phyloP scores from a whole-genome alignment of 1,284 basidiomycete species.

The Earliella scabrosa region DNA sequence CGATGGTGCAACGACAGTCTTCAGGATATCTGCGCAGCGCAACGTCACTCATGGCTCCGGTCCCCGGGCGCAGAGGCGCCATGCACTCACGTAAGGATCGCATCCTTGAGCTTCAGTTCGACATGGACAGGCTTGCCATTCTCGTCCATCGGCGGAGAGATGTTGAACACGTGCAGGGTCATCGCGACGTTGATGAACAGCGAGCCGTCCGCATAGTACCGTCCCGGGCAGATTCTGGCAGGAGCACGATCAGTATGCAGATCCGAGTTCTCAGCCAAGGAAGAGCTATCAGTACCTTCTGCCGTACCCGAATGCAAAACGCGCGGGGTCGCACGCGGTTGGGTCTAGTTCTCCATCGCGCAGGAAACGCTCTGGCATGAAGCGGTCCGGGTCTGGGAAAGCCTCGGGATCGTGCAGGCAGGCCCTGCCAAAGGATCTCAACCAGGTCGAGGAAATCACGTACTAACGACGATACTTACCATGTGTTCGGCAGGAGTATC shows the following conservation, averaged over 20 bases:
- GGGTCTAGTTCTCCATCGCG: background rate
- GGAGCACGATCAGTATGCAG: background rate
- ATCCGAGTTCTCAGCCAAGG: background rate
- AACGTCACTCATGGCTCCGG: background rate
- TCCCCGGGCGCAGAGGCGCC: background rate
- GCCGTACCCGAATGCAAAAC: background rate
- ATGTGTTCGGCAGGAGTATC: background rate
- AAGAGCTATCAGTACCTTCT: background rate
- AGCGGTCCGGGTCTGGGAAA: constrained; percentile 1
- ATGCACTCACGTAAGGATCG: constrained; percentile 11
- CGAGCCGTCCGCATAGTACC: constrained; percentile 15
- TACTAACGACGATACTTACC: background rate
- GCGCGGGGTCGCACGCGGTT: background rate
- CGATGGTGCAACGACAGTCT: constrained; percentile 6
- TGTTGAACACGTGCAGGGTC: constrained; percentile 25
- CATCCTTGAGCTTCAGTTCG: constrained; percentile 14
- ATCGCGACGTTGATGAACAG: constrained; percentile 22
- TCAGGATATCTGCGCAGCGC: background rate
- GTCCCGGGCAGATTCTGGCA: constrained; percentile 13
- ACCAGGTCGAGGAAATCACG: background rate
- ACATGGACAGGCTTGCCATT: constrained; percentile 7
- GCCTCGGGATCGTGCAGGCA: background rate
- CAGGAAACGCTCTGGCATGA: constrained; percentile 2
- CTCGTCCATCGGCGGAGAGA: constrained; percentile 11
- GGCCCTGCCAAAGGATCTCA: background rate